Conservation (phyloP, 495 filamentous ascomycete species). For the Daldinia decipiens region DNA sequence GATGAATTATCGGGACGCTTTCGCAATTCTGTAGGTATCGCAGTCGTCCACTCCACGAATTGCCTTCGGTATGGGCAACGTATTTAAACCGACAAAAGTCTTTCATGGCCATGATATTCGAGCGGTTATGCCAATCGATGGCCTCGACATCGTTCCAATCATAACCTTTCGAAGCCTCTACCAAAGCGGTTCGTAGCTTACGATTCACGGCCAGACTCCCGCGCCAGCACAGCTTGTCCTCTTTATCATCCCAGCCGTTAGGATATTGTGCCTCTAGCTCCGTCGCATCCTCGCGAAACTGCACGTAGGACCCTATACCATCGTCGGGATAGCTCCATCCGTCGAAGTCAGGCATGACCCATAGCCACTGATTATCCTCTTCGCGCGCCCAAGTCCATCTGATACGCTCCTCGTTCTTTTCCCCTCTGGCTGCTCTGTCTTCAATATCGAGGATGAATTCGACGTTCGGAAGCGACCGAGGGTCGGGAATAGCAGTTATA, state of each 20-base stretch:
- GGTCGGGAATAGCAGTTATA: constrained; percentile 55
- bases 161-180: constrained; percentile 51
- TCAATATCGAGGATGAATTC: constrained; percentile 70
- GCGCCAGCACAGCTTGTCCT: constrained; percentile 69
- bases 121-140: constrained; percentile 53
- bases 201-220: constrained; percentile 54
- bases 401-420: constrained; percentile 47
- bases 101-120: constrained; percentile 54
- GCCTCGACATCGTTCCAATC: constrained; percentile 61
- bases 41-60: constrained; percentile 65
- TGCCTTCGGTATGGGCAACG: constrained; percentile 66
- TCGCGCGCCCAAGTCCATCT: constrained; percentile 65
- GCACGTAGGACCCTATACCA: constrained; percentile 62
- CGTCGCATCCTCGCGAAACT: constrained; percentile 56
- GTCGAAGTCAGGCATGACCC: constrained; percentile 76
- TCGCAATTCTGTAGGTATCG: constrained; percentile 62
- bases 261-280: constrained; percentile 40
- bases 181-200: constrained; percentile 53
- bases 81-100: constrained; percentile 63
- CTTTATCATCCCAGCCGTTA: constrained; percentile 58
- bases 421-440: constrained; percentile 55
- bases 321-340: constrained; percentile 72
- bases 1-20: constrained; percentile 58
- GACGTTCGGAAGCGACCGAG: constrained; percentile 61
- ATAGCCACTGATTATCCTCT: constrained; percentile 57